phyloP scores from a whole-genome alignment of 1,284 basidiomycete genomes.

The Cystobasidiaceae sp. region DNA sequence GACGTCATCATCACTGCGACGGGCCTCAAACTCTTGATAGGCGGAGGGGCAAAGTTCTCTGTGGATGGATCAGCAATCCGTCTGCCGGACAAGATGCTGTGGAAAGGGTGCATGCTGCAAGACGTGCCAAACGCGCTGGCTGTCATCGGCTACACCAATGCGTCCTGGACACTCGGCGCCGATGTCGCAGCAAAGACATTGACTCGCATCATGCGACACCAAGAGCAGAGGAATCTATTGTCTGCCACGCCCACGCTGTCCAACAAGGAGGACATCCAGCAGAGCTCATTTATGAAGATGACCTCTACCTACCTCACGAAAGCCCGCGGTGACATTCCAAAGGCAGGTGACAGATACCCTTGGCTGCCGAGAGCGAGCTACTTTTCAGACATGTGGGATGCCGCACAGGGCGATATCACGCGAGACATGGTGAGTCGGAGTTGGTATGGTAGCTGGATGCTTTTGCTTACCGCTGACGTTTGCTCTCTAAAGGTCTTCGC shows the following conservation, averaged over 20 bases:
- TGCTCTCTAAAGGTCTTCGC: no score
- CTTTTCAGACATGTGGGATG: slow-evolving; percentile 38
- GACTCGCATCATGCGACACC: slow-evolving; percentile 39
- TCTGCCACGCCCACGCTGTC: slow-evolving; percentile 25
- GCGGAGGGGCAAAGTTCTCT: slow-evolving; percentile 39
- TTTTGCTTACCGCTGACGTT: no score
- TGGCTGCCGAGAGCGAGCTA: slow-evolving; percentile 41
- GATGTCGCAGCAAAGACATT: slow-evolving; percentile 43
- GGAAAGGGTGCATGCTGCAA: slow-evolving; percentile 44
- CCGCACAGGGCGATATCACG: background rate
- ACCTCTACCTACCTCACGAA: slow-evolving; percentile 44
- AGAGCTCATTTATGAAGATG: slow-evolving; percentile 40
- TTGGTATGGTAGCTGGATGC: no score
- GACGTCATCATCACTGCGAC: slow-evolving; percentile 47
- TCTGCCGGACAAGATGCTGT: slow-evolving; percentile 39
- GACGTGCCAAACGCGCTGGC: slow-evolving; percentile 43
- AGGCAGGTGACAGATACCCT: slow-evolving; percentile 38
- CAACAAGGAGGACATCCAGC: slow-evolving; percentile 19
- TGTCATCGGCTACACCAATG: slow-evolving; percentile 44
- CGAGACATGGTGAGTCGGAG: background rate
- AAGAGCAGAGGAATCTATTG: slow-evolving; percentile 32
- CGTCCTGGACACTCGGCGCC: slow-evolving; percentile 45
- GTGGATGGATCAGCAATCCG: slow-evolving; percentile 41
- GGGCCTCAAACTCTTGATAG: slow-evolving; percentile 43
- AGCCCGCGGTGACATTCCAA: slow-evolving; percentile 41